Percentiles rank a stretch among this genome's conserved stretches.
phyloP scores from a whole-genome alignment of 208 protist species.

The Vickermania ingenoplastis region DNA sequence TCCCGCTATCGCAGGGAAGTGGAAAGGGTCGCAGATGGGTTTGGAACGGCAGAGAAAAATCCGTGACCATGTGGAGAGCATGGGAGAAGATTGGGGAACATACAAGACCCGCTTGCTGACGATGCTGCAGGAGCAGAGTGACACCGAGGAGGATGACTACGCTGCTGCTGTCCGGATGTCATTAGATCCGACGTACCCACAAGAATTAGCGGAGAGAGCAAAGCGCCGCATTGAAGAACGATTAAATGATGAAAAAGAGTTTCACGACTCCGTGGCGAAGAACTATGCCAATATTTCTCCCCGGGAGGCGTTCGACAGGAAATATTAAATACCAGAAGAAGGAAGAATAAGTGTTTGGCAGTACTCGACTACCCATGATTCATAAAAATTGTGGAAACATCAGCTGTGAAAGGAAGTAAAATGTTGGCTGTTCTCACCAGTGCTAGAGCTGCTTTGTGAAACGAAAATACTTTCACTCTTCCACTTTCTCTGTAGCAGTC shows the following conservation, averaged over 20 bases:
- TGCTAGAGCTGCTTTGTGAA: too few species aligned
- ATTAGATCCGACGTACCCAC: conserved; percentile 72
- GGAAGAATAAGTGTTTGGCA: too few species aligned
- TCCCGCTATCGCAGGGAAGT: conserved; percentile 24
- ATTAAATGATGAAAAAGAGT: conserved; percentile 23
- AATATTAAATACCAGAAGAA: conserved; percentile 1
- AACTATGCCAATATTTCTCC: conserved; percentile 43
- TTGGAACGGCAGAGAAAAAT: conserved; percentile 20
- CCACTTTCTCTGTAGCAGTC: neutral
- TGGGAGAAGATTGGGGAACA: conserved; percentile 75
- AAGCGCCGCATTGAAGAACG: conserved; percentile 28
- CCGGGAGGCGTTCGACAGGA: conserved; percentile 44
- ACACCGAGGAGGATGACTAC: conserved; percentile 68
- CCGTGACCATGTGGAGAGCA: conserved; percentile 48
- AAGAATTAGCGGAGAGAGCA: conserved; percentile 45
- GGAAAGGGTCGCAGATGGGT: conserved; percentile 8
- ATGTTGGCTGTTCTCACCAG: neutral
- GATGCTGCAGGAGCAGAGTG: conserved; percentile 72
- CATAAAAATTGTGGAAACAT: neutral
- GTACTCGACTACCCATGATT: neutral
- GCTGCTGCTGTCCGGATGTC: conserved; percentile 71
- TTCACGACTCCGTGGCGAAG: conserved; percentile 39
- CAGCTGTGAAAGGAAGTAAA: neutral
- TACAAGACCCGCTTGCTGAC: conserved; percentile 70
- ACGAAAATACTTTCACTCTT: too few species aligned